phyloP scores from a whole-genome alignment of 805 yeast genomes.

The Barnettozyma wickerhamii region DNA sequence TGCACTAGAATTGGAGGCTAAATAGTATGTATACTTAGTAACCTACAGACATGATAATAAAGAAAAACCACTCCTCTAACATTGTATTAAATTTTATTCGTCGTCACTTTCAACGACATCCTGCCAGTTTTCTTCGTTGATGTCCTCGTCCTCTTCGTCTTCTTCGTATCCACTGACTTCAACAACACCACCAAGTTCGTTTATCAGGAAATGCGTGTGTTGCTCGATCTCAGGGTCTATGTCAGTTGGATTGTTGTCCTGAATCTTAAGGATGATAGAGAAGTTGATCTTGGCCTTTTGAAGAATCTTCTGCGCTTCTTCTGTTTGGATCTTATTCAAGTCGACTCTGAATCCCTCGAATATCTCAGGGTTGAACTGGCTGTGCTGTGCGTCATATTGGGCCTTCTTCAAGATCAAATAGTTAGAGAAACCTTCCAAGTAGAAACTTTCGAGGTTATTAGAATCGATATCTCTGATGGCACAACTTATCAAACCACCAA shows the following conservation, averaged over 20 bases:
- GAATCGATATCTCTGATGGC: conserved; percentile 78
- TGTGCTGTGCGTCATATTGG: conserved; percentile 14
- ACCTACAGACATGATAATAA: no score
- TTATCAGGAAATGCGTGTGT: conserved; percentile 48
- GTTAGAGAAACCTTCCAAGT: conserved; percentile 77
- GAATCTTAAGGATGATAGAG: conserved; percentile 10
- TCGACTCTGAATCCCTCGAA: conserved; percentile 20
- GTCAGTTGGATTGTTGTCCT: conserved; percentile 23
- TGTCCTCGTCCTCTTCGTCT: conserved; percentile 32
- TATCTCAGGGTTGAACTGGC: conserved; percentile 20
- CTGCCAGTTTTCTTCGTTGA: conserved; percentile 44
- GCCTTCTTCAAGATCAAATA: conserved; percentile 42
- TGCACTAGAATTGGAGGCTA: conserved; percentile 31
- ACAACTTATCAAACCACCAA: conserved; percentile 60
- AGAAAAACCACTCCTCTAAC: no score
- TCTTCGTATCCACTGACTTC: conserved; percentile 57
- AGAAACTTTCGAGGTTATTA: conserved; percentile 73
- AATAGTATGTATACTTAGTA: neutral
- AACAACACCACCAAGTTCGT: conserved; percentile 58
- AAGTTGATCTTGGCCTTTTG: conserved; percentile 8
- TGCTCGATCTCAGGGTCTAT: conserved; percentile 55
- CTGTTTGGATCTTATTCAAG: neutral
- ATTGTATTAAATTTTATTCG: no score
- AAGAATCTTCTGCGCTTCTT: conserved; percentile 2
- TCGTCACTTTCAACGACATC: conserved; percentile 42